These are phyloP conservation scores for Neofusicoccum laricinum DNA, from an alignment of 2,329 filamentous ascomycete species.

Conservation along the genomic window DNA sequence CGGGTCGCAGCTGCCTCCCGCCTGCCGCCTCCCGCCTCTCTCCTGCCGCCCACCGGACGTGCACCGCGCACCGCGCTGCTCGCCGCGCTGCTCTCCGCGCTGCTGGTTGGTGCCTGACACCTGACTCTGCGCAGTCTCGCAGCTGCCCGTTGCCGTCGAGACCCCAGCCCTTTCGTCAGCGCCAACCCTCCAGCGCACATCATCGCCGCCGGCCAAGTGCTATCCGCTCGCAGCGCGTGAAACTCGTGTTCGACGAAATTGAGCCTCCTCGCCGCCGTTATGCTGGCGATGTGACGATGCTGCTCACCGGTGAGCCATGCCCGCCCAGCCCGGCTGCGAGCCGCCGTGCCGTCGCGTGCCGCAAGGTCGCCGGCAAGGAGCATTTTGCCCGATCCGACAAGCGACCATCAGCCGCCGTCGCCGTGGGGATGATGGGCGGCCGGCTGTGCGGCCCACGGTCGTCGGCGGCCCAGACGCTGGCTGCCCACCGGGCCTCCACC, in stretches of 20 bases:
- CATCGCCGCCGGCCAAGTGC: not conserved
- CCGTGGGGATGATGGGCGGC: not conserved
- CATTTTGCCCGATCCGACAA: not conserved
- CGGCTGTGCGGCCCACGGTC: not conserved
- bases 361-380: not conserved
- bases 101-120: not conserved
- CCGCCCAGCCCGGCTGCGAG: too few relatives aligned
- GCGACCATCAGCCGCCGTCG: not conserved
- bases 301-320: not conserved
- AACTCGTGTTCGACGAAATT: conserved; percentile 2
- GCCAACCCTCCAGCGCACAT: not conserved
- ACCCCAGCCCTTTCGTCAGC: not conserved
- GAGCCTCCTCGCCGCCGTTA: not conserved
- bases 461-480: not conserved
- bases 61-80: not conserved
- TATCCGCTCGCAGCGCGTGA: not conserved
- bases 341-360: not conserved
- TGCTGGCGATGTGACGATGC: not conserved
- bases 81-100: too few relatives aligned
- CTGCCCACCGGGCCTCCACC: not conserved
- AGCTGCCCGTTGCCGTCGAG: not conserved
- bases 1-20: too few relatives aligned
- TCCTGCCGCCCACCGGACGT: not conserved
- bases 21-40: too few relatives aligned
- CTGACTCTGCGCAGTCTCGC: not conserved